Evolutionary conservation across 148 eudicot genomes (phyloP).

Genomic region (Rhododendron griersonianum): DNA sequence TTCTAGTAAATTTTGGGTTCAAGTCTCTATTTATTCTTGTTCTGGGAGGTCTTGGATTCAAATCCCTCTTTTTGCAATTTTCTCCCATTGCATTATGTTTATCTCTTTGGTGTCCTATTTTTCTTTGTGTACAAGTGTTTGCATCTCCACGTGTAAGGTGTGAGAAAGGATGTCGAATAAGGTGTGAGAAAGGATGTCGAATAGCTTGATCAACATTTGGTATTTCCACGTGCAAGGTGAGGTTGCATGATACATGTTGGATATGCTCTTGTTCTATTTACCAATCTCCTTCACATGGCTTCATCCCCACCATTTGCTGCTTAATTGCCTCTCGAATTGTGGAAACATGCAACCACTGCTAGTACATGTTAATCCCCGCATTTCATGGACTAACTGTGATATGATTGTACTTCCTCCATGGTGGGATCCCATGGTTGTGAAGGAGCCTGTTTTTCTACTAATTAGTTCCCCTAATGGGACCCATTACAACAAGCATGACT

Average conservation of each 20-base stretch:
- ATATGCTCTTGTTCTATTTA: neutral
- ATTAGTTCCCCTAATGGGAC: neutral
- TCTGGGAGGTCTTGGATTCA: neutral
- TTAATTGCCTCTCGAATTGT: neutral
- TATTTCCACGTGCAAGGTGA: neutral
- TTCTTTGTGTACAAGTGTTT: neutral
- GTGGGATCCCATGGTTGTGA: neutral
- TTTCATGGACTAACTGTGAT: neutral
- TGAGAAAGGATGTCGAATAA: no score
- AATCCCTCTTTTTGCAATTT: neutral
- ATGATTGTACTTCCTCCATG: conserved; percentile 7
- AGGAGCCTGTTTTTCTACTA: neutral
- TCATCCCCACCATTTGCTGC: conserved; percentile 10
- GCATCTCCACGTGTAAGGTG: neutral
- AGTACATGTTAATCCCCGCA: neutral
- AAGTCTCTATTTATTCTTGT: neutral
- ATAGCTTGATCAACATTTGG: neutral
- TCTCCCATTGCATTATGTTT: neutral
- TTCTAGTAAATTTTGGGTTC: neutral
- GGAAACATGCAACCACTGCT: neutral
- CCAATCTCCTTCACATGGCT: neutral
- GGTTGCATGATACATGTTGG: neutral
- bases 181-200: no score
- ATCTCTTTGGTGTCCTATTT: neutral
- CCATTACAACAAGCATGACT: neutral